Base-by-base conservation (phyloP, 352 stramenopile genomes). In the Plasmopara halstedii region DNA sequence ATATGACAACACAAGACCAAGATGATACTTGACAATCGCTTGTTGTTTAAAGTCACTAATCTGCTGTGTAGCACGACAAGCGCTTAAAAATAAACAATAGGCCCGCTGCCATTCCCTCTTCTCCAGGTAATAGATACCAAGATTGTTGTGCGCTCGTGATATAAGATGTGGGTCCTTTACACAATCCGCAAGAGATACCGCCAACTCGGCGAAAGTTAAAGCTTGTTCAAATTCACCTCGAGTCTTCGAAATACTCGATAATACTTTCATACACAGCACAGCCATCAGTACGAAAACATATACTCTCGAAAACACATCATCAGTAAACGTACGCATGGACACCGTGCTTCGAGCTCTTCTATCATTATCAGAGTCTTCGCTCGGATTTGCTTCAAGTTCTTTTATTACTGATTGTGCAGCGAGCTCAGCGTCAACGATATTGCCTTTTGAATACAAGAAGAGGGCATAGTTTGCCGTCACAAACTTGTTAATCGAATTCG, bases 391-490 rank as follows among this genome's bases (percentile, higher is more conserved):
- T 15, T 20, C 48, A 9, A 23, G 58, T 50, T 60, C 50, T 17
- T 50, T 50, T 14, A 62, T 15, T 6, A 72, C 62, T 1, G 44
- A 43, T 9, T 58, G 41, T 1, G 64, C 64, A 2, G 66, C 59
- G 4, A 42, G 42, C 17, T 70, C 56, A 14, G 66, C 66, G 21
- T 77, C 67, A 1, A 59, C 53, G 4, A 53, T 17, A 15, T 51
- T 53, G 10, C 62, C 64, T 42, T 74, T 61, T 0, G 64, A 37
- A 13, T 70, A 59, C 6, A 84, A 51, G 17, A 81, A 59, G 7
- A 72, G 37, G 11, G 64, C 62, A 36, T 81, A 75, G 46, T 84
- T 81, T 4, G 38, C 67, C 2, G 53, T 54, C 34, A 81, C 13
- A 0, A 38, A 20, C 14, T 64, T 53, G n/a, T 79, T 22, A 11